Percentiles rank a stretch among this genome's conserved stretches.
phyloP scores from a whole-genome alignment of 2,329 filamentous ascomycete genomes.

The Aspergillus fructus region DNA sequence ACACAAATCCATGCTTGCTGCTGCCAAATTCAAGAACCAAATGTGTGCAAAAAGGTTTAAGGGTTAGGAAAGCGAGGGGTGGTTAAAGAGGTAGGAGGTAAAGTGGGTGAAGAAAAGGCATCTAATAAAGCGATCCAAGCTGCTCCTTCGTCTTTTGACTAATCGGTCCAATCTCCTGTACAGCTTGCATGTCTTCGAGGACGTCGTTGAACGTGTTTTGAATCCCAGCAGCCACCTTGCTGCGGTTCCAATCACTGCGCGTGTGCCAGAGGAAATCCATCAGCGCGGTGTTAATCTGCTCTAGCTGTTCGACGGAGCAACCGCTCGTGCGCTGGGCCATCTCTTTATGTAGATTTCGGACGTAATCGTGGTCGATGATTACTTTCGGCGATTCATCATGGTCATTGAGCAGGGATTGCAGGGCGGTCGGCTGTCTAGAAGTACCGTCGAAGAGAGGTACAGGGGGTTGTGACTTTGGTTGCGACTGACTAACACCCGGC shows the following conservation, averaged over 20 bases:
- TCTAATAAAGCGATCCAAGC: constrained; percentile 20
- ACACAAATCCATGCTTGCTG: constrained; percentile 18
- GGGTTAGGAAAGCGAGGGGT: not conserved
- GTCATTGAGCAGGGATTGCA: constrained; percentile 35
- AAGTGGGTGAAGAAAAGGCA: constrained; percentile 2
- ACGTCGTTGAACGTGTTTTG: constrained; percentile 70
- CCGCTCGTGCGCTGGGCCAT: constrained; percentile 70
- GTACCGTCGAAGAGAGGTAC: constrained; percentile 41
- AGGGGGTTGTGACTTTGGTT: constrained; percentile 38
- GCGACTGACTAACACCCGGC: constrained; percentile 37
- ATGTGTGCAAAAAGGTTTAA: constrained; percentile 8
- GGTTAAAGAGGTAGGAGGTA: not conserved
- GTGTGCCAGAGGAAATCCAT: constrained; percentile 88
- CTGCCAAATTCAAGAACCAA: constrained; percentile 13
- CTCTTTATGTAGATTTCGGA: constrained; percentile 60
- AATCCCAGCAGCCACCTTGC: constrained; percentile 65
- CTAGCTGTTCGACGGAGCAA: constrained; percentile 87
- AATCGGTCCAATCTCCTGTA: constrained; percentile 42
- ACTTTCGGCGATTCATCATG: constrained; percentile 32
- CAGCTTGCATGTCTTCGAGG: constrained; percentile 58
- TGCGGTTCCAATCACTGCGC: constrained; percentile 79
- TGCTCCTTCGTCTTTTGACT: constrained; percentile 36
- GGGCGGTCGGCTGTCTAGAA: constrained; percentile 26
- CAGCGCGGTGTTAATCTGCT: constrained; percentile 85
- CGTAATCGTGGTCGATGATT: constrained; percentile 49